Base-by-base conservation (phyloP, 805 yeast species). In the Lipomyces starkeyi region DNA sequence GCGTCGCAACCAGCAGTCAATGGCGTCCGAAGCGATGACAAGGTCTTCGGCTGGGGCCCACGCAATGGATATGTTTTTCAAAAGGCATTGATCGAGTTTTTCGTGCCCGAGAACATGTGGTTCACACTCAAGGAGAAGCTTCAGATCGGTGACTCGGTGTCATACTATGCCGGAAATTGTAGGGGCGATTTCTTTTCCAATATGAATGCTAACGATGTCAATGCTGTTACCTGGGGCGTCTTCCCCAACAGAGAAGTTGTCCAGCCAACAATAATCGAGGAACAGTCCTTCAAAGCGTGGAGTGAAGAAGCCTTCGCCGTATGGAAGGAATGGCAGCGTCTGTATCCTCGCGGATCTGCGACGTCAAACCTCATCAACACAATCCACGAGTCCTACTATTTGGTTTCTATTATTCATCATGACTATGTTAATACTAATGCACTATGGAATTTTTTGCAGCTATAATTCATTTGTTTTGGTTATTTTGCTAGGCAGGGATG, bases 21-120 rank as follows among this genome's bases (percentile, higher is more conserved):
- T 77, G 91, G 91, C 9, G 83, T 89, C 52, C 83, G 83, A 53
- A 90, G 97, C 7, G 82, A 86, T n/a, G 98, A 95, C 79, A 87
- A 87, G 66, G 88, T 94, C 37, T 89, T 93, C 76, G 99, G 99
- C 2, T 95, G 99, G 99, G 99, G 99, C 59, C 98, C 99, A 7
- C 81, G 84, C 27, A 86, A 89, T 75, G 99, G 99, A 2, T 82
- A 86, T 59, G 90, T 95, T 34, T 95, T 91, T 78, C 99, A 95
- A 77, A 93, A 95, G 80, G 88, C 97, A 5, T 93, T 93, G 79
- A 91, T 95, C n/a, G 96, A 91, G 78, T 84, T 94, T 78, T 91
- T 95, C 75, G 82, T 93, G n/a, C 86, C 90, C 17, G 88, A 86
- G 71, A 78, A 83, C 1, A 86, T 86, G 60, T 94, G 97, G 97